Conservation (phyloP, 2,329 filamentous ascomycete species). For the Venturia effusa region DNA sequence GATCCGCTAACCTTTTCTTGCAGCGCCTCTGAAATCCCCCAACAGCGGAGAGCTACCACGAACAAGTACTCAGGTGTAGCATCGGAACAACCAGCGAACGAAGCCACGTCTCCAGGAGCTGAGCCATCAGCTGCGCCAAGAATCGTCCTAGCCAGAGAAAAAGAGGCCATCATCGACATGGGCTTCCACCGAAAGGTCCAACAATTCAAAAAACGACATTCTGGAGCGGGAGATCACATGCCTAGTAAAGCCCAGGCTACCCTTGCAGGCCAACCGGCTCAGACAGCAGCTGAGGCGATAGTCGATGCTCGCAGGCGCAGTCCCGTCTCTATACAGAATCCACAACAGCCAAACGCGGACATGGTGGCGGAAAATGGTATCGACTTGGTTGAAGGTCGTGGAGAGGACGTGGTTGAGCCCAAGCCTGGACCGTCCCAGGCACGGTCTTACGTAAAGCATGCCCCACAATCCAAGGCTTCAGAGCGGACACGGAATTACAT, state of each 20-base stretch:
- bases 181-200: neutral
- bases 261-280: neutral
- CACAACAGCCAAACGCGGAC: neutral
- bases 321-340: neutral
- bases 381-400: neutral
- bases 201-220: neutral
- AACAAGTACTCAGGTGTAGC: neutral
- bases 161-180: neutral
- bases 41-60: neutral
- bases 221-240: neutral
- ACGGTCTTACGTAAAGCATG: neutral
- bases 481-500: conserved; percentile 1
- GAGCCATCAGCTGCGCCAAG: neutral
- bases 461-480: neutral
- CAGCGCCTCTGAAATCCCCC: neutral
- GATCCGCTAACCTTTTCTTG: neutral
- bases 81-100: neutral
- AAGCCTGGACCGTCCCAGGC: neutral
- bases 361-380: neutral
- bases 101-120: neutral
- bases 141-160: neutral
- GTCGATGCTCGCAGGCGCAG: neutral
- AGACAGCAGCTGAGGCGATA: neutral
- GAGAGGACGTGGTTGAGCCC: neutral
- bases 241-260: neutral